These are phyloP conservation scores for Noccaea bulbosa DNA, from an alignment of 345 rosid genomes.

Conservation along the genomic window DNA sequence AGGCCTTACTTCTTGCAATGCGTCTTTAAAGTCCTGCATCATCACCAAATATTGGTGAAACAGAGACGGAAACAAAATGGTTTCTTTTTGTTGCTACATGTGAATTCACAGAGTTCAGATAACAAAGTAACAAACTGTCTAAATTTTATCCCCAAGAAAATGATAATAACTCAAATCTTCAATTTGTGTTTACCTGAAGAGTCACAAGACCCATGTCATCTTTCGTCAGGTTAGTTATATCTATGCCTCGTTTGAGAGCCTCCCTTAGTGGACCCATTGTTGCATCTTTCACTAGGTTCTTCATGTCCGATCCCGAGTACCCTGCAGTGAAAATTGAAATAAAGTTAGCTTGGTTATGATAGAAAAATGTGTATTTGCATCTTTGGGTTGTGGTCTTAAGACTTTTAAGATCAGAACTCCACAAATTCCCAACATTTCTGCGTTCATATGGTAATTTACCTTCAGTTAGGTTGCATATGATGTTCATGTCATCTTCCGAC, in stretches of 20 bases:
- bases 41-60: slow-evolving; percentile 3
- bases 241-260: slow-evolving; percentile 85
- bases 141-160: not conserved
- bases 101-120: slow-evolving; percentile 5
- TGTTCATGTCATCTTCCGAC: slow-evolving; percentile 64
- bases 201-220: slow-evolving; percentile 84
- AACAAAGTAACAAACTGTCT: not conserved
- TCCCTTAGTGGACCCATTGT: slow-evolving; percentile 97
- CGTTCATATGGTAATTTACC: slow-evolving; percentile 47
- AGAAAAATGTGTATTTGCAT: not conserved
- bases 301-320: slow-evolving; percentile 98
- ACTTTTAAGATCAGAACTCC: not conserved
- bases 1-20: slow-evolving; percentile 90
- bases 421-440: not conserved
- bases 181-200: slow-evolving; percentile 58
- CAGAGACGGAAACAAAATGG: not conserved
- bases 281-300: slow-evolving; percentile 95
- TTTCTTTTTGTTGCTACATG: slow-evolving; percentile 8
- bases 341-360: slow-evolving; percentile 7
- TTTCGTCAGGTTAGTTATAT: slow-evolving; percentile 74
- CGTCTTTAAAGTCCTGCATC: slow-evolving; percentile 73
- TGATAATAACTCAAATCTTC: not conserved
- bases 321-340: slow-evolving; percentile 48
- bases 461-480: slow-evolving; percentile 79
- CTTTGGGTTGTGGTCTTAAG: not conserved